Evolutionary conservation across 768 basidiomycete genomes (phyloP), one percentile per base, ranked within the genome.

Genomic region (Pilatotrama ljubarskyi): DNA sequence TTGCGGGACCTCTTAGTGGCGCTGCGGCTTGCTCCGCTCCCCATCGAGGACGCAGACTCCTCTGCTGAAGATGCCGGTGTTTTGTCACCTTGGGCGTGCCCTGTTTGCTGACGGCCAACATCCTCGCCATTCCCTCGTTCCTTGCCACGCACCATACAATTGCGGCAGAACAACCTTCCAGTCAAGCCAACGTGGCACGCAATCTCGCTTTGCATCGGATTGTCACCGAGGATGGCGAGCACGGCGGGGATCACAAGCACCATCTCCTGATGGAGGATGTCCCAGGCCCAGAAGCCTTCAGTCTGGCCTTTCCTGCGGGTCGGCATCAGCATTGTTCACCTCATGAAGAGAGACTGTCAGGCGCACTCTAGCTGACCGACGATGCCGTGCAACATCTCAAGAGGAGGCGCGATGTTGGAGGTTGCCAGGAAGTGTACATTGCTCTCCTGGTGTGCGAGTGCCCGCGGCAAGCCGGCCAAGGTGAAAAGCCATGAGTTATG

Each of bases 161-260:
- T 64, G 1, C 75, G 70, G 54, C 81, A 82, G 62, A 80, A 79
- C 25, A 66, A 70, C 26, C 74, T 0, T 73, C 77, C 0, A 46
- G 54, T 9, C 77, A 56, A 0, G 77, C 79, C 56, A 3, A 79
- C 73, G 49, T 82, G 81, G 48, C 74, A 80, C 0, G 78, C 72
- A 58, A 80, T 65, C 63, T 80, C 76, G 44, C 78, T 69, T 36
- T 67, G 76, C 79, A 80, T 80, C 0, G 78, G 80, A 61, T 82
- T 81, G 58, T 82, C 78, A 0, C 79, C 80, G 0, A 75, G 68
- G 5, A 68, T 22, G 1, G 62, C 64, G 2, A 66, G 41, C 2
- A 66, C 55, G 7, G 35, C 53, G 0, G 65, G 61, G 9, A 68
- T 50, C 3, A 68, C 18, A 0, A 69, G 51, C 2, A 68, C 52